Evolutionary conservation across 1,139 yeast species (phyloP).

Genomic region (Yamadazyma pseudoaaseri): DNA sequence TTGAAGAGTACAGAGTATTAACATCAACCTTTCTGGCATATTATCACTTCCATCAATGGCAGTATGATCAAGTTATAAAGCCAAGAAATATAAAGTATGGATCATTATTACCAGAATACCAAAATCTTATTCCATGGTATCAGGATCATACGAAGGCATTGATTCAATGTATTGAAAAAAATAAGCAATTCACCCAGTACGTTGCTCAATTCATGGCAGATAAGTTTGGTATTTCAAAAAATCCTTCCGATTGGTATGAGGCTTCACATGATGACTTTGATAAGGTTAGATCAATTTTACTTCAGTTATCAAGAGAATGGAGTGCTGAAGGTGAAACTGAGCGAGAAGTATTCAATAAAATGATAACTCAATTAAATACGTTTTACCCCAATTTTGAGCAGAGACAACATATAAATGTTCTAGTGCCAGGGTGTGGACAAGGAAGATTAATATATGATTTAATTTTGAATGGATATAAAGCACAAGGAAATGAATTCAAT

Average conservation of each 20-base stretch:
- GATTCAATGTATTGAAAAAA: constrained; percentile 46
- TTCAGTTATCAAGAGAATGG: constrained; percentile 79
- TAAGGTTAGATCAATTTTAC: constrained; percentile 59
- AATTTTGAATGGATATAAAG: constrained; percentile 62
- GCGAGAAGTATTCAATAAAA: constrained; percentile 46
- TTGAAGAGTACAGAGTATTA: constrained; percentile 38
- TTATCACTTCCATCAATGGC: constrained; percentile 34
- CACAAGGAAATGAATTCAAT: constrained; percentile 86
- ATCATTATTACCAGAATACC: constrained; percentile 39
- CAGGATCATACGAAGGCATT: constrained; percentile 43
- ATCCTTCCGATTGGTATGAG: constrained; percentile 45
- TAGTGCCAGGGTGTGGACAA: constrained; percentile 84
- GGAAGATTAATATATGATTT: constrained; percentile 78
- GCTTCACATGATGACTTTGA: constrained; percentile 50
- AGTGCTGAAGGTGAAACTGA: constrained; percentile 58
- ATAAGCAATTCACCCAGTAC: constrained; percentile 45
- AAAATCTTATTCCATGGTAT: constrained; percentile 52
- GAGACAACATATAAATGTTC: constrained; percentile 44
- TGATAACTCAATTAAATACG: constrained; percentile 44
- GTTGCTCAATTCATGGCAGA: constrained; percentile 49
- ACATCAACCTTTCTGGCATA: constrained; percentile 40
- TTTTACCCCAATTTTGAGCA: constrained; percentile 39
- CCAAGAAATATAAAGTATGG: constrained; percentile 32
- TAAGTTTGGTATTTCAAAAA: constrained; percentile 52
- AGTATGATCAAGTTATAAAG: constrained; percentile 31